Evolutionary conservation across 768 basidiomycete genomes (phyloP).

Genomic region (Amanita molliuscula): DNA sequence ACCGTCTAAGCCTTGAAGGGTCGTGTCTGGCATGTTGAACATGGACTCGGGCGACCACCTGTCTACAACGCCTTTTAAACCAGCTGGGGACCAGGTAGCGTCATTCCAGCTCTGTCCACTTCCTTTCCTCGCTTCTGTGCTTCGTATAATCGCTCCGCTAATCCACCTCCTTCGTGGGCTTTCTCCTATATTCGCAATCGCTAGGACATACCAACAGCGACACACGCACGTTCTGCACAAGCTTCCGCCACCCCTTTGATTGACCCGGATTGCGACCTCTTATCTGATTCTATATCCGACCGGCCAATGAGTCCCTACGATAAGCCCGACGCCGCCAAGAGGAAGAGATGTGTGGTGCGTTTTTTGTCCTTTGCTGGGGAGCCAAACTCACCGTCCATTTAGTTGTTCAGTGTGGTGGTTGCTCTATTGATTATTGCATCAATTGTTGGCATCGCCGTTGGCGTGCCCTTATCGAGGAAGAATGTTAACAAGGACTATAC

Average conservation of each 20-base stretch:
- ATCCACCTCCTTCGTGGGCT: neutral
- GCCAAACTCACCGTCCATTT: neutral
- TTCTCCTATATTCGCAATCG: neutral
- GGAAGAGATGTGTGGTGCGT: conserved; percentile 16
- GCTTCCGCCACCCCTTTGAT: neutral
- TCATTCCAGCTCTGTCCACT: neutral
- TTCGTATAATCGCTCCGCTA: neutral
- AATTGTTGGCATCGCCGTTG: conserved; percentile 40
- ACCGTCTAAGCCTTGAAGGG: neutral
- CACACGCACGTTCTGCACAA: neutral
- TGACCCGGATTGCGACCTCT: neutral
- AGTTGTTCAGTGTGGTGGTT: neutral
- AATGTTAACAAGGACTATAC: conserved; percentile 17
- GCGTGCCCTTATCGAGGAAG: conserved; percentile 40
- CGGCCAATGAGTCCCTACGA: conserved; percentile 1
- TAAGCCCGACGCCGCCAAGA: conserved; percentile 7
- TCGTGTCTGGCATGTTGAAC: neutral
- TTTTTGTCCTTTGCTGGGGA: neutral
- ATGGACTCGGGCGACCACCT: neutral
- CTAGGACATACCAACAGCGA: neutral
- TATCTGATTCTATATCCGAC: neutral
- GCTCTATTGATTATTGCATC: conserved; percentile 18
- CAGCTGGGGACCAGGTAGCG: neutral
- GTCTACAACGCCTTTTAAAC: neutral
- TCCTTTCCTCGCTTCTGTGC: neutral